Evolutionary conservation across 2,329 filamentous ascomycete genomes (phyloP).

Genomic region (Diaporthe sp.): DNA sequence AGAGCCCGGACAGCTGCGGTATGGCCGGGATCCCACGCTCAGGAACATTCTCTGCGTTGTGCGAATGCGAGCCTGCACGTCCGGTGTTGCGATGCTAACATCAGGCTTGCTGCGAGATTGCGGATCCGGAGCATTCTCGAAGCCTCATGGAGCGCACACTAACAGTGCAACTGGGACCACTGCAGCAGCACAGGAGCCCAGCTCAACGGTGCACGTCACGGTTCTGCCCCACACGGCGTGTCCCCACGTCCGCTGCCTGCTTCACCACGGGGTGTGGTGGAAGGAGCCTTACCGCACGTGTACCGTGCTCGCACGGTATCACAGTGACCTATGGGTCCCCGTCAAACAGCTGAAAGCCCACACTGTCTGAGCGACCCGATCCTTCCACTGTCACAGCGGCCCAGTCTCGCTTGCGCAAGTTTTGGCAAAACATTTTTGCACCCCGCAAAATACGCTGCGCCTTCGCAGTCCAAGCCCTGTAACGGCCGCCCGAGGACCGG

Average conservation of each 20-base stretch:
- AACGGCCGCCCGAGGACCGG: slow-evolving; percentile 28
- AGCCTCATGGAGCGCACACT: slow-evolving; percentile 1
- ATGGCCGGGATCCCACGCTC: slow-evolving; percentile 12
- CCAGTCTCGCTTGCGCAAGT: slow-evolving; percentile 33
- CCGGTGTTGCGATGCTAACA: slow-evolving; percentile 6
- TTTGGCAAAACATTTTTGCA: slow-evolving; percentile 11
- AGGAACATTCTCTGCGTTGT: background rate
- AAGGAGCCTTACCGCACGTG: background rate
- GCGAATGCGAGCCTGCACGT: slow-evolving; percentile 21
- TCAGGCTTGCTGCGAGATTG: slow-evolving; percentile 17
- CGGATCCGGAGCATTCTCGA: slow-evolving; percentile 28
- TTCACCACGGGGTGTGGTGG: slow-evolving; percentile 6
- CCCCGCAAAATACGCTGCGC: slow-evolving; percentile 22
- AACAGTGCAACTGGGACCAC: background rate
- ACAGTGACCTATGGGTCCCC: background rate
- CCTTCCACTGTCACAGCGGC: slow-evolving; percentile 1
- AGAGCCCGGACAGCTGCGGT: background rate
- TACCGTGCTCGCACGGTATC: slow-evolving; percentile 5
- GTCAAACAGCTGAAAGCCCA: slow-evolving; percentile 30
- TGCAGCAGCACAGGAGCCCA: background rate
- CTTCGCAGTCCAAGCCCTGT: slow-evolving; percentile 3
- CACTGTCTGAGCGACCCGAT: slow-evolving; percentile 32
- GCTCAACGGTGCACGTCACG: slow-evolving; percentile 20
- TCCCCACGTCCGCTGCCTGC: slow-evolving; percentile 13
- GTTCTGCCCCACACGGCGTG: slow-evolving; percentile 11